Base-by-base conservation (phyloP, 2,329 filamentous ascomycete species). In the Dryadomyces quercivorus region DNA sequence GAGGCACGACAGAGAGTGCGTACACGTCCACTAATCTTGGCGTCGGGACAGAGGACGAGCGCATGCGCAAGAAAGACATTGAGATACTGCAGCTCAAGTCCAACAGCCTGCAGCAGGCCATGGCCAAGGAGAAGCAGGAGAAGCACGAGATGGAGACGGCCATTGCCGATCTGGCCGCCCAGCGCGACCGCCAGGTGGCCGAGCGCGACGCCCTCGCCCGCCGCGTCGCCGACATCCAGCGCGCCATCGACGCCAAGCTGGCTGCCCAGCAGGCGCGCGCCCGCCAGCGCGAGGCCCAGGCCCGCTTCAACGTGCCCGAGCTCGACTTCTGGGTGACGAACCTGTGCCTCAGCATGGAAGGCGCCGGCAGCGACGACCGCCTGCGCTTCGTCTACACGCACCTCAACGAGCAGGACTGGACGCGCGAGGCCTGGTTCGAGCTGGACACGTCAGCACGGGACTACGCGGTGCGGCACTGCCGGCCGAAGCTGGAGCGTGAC, bases 251-350 rank as follows among this genome's bases (percentile, higher is more conserved):
- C 53, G 73, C 78, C 34, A 77, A 81, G 44, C 71, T 86, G 21
- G 84, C 84, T n/a, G 83, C 85, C 13, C 86, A 90, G 69, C 75
- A 82, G 52, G 80, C 80, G 59, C 82, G 88, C 66, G 82, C 86
- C 50, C 78, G 81, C 58, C 83, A 88, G 61, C 75, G 95, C 42
- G 88, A 94, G 63, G 80, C 85, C 2, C 92, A 97, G 71, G 81
- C 86, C 53, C 81, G 89, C 38, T 87, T 92, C 69, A 97, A 98
- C 69, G 80, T 88, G 46, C 93, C 93, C 0, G 93, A 98, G 72
- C 77, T 98, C 48, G 87, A 91, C 61, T 97, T 97, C 66, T 98
- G 93, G 93, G 87, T 95, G 67, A 86, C 85, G 54, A 93, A 92
- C 66, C 74, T 98, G 57, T 91, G 92, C 56, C 69, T 97, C 65